Percentiles rank a stretch among this genome's conserved stretches.
These are phyloP conservation scores for Geotrichum citri-aurantii DNA, from an alignment of 1,139 yeast genomes.

Conservation along the genomic window DNA sequence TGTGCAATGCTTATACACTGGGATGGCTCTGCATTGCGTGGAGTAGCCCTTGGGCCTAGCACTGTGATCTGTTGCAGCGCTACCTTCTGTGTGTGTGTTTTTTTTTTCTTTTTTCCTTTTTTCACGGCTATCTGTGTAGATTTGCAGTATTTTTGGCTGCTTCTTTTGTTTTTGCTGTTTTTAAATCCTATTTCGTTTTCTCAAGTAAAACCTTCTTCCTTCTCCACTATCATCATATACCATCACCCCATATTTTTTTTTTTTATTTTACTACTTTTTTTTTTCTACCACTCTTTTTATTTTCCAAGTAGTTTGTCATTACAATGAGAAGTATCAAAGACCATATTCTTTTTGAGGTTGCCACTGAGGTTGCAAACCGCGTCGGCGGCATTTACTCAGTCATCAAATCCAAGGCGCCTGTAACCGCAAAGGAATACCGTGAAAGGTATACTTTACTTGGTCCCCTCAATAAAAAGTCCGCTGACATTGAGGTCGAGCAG, in stretches of 20 bases:
- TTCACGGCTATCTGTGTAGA: not conserved
- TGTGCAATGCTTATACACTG: not conserved
- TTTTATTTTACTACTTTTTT: not conserved
- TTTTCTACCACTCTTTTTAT: not conserved
- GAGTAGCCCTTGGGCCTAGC: not conserved
- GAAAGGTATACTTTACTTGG: slow-evolving; percentile 85
- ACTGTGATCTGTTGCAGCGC: no score
- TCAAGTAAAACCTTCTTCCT: not conserved
- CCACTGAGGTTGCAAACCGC: slow-evolving; percentile 95
- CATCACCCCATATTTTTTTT: not conserved
- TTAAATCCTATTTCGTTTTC: not conserved
- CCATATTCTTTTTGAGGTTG: slow-evolving; percentile 85
- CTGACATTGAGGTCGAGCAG: slow-evolving; percentile 91
- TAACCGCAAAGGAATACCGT: slow-evolving; percentile 88
- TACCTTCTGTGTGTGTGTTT: no score
- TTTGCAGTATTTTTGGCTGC: not conserved
- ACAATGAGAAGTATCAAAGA: slow-evolving; percentile 47
- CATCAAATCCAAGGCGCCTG: slow-evolving; percentile 92
- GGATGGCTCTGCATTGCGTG: not conserved
- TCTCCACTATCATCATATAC: not conserved
- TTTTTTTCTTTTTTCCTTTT: no score
- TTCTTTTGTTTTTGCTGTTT: not conserved
- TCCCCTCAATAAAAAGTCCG: slow-evolving; percentile 72
- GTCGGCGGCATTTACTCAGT: slow-evolving; percentile 98
- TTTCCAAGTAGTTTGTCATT: not conserved